These are phyloP conservation scores for Pleurotus citrinopileatus DNA, from an alignment of 768 basidiomycete genomes.

Conservation along the genomic window DNA sequence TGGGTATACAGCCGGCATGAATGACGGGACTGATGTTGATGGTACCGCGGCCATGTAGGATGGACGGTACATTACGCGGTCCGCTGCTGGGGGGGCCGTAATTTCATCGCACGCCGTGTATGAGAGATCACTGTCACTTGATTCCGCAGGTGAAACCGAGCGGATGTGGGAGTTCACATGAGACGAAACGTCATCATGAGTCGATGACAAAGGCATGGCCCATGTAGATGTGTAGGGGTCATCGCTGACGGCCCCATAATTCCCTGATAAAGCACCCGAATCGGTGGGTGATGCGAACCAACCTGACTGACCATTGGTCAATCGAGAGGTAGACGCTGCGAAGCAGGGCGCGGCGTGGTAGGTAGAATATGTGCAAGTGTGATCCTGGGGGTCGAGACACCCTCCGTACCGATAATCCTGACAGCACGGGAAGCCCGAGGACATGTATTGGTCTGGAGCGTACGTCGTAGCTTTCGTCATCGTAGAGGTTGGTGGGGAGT, in stretches of 20 bases:
- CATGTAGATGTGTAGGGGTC: background rate
- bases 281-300: background rate
- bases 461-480: slow-evolving; percentile 1
- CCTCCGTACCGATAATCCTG: slow-evolving; percentile 6
- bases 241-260: background rate
- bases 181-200: slow-evolving; percentile 1
- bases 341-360: slow-evolving; percentile 7
- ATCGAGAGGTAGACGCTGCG: slow-evolving; percentile 4
- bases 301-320: background rate
- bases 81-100: background rate
- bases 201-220: background rate
- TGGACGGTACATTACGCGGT: background rate
- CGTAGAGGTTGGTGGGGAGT: background rate
- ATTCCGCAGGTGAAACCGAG: slow-evolving; percentile 9
- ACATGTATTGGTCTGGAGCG: background rate
- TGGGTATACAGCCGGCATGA: background rate
- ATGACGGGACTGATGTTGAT: background rate
- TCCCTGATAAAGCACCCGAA: background rate
- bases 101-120: slow-evolving; percentile 4
- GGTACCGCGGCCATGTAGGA: background rate
- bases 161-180: background rate
- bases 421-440: slow-evolving; percentile 1
- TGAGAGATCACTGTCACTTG: slow-evolving; percentile 10
- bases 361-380: slow-evolving; percentile 1
- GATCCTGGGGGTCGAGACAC: background rate